phyloP scores from a whole-genome alignment of 1,284 basidiomycete genomes.

The Xerocomus minutiporus region DNA sequence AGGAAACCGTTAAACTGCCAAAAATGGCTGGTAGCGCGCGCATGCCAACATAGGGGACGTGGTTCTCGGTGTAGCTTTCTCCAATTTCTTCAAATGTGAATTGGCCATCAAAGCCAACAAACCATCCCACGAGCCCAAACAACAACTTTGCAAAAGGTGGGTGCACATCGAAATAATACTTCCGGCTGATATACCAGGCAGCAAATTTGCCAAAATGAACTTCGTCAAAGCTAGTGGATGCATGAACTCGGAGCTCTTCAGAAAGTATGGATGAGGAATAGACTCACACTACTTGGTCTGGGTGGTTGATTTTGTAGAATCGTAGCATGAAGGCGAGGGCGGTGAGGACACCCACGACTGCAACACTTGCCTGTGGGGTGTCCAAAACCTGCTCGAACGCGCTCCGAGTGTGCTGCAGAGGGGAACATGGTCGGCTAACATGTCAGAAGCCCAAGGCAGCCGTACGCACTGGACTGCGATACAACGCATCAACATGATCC shows the following conservation, averaged over 20 bases:
- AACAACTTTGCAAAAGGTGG: constrained; percentile 94
- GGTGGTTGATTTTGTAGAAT: constrained; percentile 92
- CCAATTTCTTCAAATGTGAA: constrained; percentile 96
- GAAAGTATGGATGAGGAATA: background rate
- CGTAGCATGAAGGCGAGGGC: constrained; percentile 74
- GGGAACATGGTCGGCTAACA: constrained; percentile 4
- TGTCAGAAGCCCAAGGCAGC: background rate
- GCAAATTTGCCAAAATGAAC: constrained; percentile 97
- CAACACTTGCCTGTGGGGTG: constrained; percentile 52
- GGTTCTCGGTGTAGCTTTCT: constrained; percentile 81
- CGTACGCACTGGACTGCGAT: constrained; percentile 27
- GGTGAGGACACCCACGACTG: constrained; percentile 62
- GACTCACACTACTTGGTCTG: constrained; percentile 89
- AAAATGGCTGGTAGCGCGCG: constrained; percentile 88
- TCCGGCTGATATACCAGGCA: constrained; percentile 81
- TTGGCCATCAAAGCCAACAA: constrained; percentile 91
- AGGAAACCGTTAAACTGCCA: constrained; percentile 83
- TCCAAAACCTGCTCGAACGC: constrained; percentile 58
- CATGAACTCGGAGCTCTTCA: constrained; percentile 1
- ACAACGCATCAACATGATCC: constrained; percentile 33
- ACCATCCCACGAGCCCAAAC: constrained; percentile 90
- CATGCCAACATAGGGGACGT: constrained; percentile 94
- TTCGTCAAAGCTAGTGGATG: constrained; percentile 77
- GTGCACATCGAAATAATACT: constrained; percentile 99
- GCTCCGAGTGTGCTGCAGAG: constrained; percentile 47